Evolutionary conservation across 345 rosid species (phyloP), one percentile per base, ranked within the genome.

Genomic region (Adansonia digitata): DNA sequence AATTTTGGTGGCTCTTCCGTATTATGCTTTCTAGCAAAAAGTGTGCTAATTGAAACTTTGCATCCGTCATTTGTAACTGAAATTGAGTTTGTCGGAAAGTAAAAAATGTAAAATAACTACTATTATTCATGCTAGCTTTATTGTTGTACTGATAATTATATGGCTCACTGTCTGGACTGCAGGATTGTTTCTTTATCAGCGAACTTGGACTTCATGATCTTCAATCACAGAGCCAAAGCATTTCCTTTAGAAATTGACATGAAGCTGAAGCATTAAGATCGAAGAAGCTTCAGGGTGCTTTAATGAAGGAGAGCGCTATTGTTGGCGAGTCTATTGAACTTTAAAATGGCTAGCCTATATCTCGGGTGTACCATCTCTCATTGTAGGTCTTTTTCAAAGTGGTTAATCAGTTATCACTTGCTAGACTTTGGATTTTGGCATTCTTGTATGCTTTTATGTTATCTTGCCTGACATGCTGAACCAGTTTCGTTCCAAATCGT

Each of bases 131-230:
- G 39, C 49, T 12, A 53, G 48, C 39, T 29, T 68, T 56, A 55
- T 40, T 67, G 2, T 31, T 49, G 17, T 37, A 43, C 34, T n/a
- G 7, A 39, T n/a, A 22, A 9, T 42, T 56, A 42, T 31, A n/a
- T 52, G 3, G 10, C 37, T 60, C 49, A 43, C 57, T 80, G 34
- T 68, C 77, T 65, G 77, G 61, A 35, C 34, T 83, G 85, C 88
- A 93, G 98, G 91, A 84, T 90, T 48, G 97, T 91, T n/a, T 86
- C 92, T 46, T 80, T 93, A 67, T 91, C 99, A 15, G 94, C 82
- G 49, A 95, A 88, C 82, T 67, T 90, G 37, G 99, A 93, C 74
- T 95, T 88, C 89, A 89, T 91, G 92, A 90, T 89, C 63, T 90
- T 90, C 84, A 88, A 88, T 75, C 94, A 90, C 72, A 88, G 91